Conservation (phyloP, 495 filamentous ascomycete species). For the Penicillium argentinense region DNA sequence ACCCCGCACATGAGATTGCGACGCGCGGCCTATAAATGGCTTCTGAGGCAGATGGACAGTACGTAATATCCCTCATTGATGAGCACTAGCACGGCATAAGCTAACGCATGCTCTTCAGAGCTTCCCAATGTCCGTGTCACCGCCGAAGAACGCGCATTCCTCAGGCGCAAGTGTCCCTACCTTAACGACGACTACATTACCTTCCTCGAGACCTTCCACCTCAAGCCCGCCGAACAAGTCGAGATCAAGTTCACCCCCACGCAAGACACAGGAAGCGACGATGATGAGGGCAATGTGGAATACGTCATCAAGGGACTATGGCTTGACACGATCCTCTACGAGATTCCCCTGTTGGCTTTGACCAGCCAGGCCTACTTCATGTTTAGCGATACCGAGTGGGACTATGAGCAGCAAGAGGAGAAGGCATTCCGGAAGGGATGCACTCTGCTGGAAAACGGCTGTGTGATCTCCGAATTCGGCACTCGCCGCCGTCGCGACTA, state of each 20-base stretch:
- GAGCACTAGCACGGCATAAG: not conserved
- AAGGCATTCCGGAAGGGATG: conserved; percentile 77
- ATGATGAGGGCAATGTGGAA: conserved; percentile 70
- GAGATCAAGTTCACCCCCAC: conserved; percentile 65
- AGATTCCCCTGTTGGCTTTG: conserved; percentile 89
- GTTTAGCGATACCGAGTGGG: conserved; percentile 90
- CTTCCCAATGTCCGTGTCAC: conserved; percentile 76
- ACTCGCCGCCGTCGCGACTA: conserved; percentile 87
- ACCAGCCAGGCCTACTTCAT: conserved; percentile 96
- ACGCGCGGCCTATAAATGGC: conserved; percentile 79
- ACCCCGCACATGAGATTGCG: conserved; percentile 91
- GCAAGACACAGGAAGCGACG: conserved; percentile 63
- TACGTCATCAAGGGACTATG: conserved; percentile 77
- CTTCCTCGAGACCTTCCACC: conserved; percentile 76
- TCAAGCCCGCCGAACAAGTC: conserved; percentile 79
- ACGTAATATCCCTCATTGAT: conserved; percentile 18
- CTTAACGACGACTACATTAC: conserved; percentile 72
- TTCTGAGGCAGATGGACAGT: conserved; percentile 79
- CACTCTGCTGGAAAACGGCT: conserved; percentile 74
- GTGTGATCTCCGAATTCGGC: conserved; percentile 91
- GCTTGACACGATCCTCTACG: conserved; percentile 96
- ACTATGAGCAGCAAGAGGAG: conserved; percentile 78
- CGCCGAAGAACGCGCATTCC: conserved; percentile 72
- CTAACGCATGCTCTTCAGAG: conserved; percentile 44
- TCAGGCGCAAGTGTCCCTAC: conserved; percentile 80